Conservation (phyloP, 2,329 filamentous ascomycete genomes). For the Ophiostoma perfectum region DNA sequence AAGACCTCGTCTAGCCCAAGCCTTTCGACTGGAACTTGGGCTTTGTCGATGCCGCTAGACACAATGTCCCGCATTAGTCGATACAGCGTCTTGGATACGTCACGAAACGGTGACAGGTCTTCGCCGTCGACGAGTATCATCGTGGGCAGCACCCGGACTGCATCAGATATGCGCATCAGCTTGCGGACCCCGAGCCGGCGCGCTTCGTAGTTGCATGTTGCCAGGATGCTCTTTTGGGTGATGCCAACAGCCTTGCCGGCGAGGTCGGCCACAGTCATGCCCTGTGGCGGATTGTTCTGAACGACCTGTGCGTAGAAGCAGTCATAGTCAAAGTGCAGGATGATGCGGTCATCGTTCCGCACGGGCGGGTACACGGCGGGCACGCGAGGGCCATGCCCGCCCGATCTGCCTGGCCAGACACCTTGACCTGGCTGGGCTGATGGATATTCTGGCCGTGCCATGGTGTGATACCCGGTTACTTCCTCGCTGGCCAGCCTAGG, state of each 20-base stretch:
- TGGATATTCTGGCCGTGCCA: background rate
- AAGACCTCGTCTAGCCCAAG: conserved; percentile 89
- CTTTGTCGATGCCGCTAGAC: background rate
- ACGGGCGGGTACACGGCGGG: background rate
- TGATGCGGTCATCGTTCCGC: conserved; percentile 59
- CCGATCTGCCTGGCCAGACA: background rate
- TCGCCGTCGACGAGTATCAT: conserved; percentile 82
- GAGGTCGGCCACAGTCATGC: conserved; percentile 37
- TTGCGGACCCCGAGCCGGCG: conserved; percentile 69
- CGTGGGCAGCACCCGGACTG: conserved; percentile 73
- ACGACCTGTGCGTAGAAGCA: conserved; percentile 94
- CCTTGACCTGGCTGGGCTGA: background rate
- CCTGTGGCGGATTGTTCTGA: conserved; percentile 60
- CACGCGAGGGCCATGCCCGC: background rate
- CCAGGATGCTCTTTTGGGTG: conserved; percentile 87
- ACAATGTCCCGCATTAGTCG: conserved; percentile 53
- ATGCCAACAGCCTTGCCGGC: conserved; percentile 72
- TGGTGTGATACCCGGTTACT: background rate
- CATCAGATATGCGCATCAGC: conserved; percentile 78
- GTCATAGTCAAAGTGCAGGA: conserved; percentile 82
- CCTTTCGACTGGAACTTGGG: conserved; percentile 66
- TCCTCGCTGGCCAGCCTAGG: background rate
- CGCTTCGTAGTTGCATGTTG: conserved; percentile 92
- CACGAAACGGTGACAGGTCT: conserved; percentile 76
- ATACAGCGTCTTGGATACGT: conserved; percentile 78